Evolutionary conservation across 441 rosid species (phyloP), one percentile per base, ranked within the genome.

Genomic region (Isatis lusitanica): DNA sequence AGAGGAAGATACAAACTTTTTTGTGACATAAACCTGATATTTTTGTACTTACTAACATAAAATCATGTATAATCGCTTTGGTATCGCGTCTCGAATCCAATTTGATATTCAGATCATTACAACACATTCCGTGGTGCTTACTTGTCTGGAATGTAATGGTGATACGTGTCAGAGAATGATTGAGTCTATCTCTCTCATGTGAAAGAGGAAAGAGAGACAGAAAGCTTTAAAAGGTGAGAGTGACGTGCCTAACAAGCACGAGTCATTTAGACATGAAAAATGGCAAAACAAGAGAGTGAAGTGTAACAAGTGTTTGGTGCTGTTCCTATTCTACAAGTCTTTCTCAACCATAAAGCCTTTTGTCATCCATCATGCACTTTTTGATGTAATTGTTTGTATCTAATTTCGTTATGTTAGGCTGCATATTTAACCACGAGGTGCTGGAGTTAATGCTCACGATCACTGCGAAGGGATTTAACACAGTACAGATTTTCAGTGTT

Each of bases 151-250:
- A 59, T 70, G 9, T 43, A 57, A 68, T 16, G 55, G 35, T 5
- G 42, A 71, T 52, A 71, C 61, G 68, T 71, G 67, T 71, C 68
- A 17, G 18, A 28, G 4, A 57, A 68, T 68, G 64, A 68, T 68
- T 68, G 73, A 17, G 43, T 31, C 13, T 33, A 18, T 11, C 33
- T 11, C 33, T 58, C 36, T 43, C n/a, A 5, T 58, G 56, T 13
- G 57, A 58, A 69, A 69, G 15, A 51, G 75, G 75, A 71, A 71
- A 60, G 40, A 21, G 40, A 60, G 62, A 71, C 75, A 71, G 58
- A 62, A 48, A 63, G 69, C 75, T 71, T 71, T 71, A 71, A 21
- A 53, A 53, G 69, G 48, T 17, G 53, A 62, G 44, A 62, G 62
- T 39, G 61, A 58, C 24, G 65, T 62, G 75, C 75, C 69, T 62